A percentile compares a stretch with the other conserved stretches of the same genome.
phyloP scores from a whole-genome alignment of 805 yeast genomes.

The Sugiyamaella valdiviana region DNA sequence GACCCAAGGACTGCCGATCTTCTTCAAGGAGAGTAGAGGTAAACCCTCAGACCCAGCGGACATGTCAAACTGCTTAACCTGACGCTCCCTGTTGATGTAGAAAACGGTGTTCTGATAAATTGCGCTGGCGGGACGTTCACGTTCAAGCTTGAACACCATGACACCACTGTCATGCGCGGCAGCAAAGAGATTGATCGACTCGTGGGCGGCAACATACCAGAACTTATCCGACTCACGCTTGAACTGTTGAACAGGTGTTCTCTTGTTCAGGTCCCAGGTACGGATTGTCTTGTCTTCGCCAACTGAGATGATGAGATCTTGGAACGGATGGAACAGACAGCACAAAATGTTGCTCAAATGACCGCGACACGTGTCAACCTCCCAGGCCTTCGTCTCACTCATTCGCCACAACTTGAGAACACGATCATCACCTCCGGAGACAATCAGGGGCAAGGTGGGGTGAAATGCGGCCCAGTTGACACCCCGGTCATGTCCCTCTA shows the following conservation, averaged over 20 bases:
- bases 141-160: slow-evolving; percentile 93
- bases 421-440: slow-evolving; percentile 94
- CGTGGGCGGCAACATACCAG: slow-evolving; percentile 89
- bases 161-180: slow-evolving; percentile 97
- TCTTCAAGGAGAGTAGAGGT: slow-evolving; percentile 79
- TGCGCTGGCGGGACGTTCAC: slow-evolving; percentile 93
- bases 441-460: slow-evolving; percentile 90
- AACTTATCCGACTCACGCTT: slow-evolving; percentile 90
- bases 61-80: slow-evolving; percentile 74
- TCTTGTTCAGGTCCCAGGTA: slow-evolving; percentile 92
- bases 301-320: slow-evolving; percentile 85
- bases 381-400: slow-evolving; percentile 98
- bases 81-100: slow-evolving; percentile 77
- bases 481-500: slow-evolving; percentile 98
- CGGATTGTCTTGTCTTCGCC: slow-evolving; percentile 95
- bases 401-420: slow-evolving; percentile 94
- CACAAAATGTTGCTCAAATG: slow-evolving; percentile 90
- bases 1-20: slow-evolving; percentile 79
- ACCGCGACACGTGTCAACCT: slow-evolving; percentile 96
- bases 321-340: slow-evolving; percentile 87
- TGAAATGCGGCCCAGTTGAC: slow-evolving; percentile 99
- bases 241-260: slow-evolving; percentile 90
- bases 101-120: slow-evolving; percentile 65
- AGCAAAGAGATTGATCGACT: slow-evolving; percentile 85
- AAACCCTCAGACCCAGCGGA: slow-evolving; percentile 55